Base-by-base conservation (phyloP, 1,284 basidiomycete species). In the Cryptococcus sp. region DNA sequence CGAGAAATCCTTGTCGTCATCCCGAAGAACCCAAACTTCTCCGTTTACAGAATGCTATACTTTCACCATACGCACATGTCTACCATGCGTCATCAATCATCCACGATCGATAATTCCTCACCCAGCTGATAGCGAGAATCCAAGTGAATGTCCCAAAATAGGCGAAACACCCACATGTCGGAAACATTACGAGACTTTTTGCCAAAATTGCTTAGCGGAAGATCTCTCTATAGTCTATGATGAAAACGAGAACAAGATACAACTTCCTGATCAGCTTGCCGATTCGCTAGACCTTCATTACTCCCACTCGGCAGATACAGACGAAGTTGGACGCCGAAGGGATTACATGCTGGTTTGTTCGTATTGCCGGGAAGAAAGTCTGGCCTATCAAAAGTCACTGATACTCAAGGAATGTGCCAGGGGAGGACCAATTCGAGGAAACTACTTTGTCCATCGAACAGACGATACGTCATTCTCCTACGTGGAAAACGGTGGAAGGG, bases 321-420 rank as follows among this genome's bases (percentile, higher is more conserved):
- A 49, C 15, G 47, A 49, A 15, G 34, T n/a, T 15, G 47, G 47
- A 5, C 32, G 34, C 32, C 10, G 5, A 14, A 14, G 47, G 32
- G 8, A 10, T 30, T 14, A 32, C 6, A 23, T 15, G 10, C 10
- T 34, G 3, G 15, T 50, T 33, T 64, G 63, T 49, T 6, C 15
- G 13, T 11, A 5, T 8, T 64, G 63, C 48, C 63, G 63, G n/a
- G 48, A 59, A 3, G 37, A 30, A 0, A 46, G 51, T 10, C 50
- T 62, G 30, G 44, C 11, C 7, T 5, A 35, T 5, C 42, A 52
- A 1, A 33, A 62, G 5, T 45, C 46, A 10, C 47, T 42, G 13
- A 46, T 55, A 5, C 53, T 64, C 5, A 15, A 53, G 11, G 37
- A 53, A n/a, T 64, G 60, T 45, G 55, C 60, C 30, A 49, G 58